Base-by-base conservation (phyloP, 2,329 filamentous ascomycete species). In the Ophiostoma tasmaniense region DNA sequence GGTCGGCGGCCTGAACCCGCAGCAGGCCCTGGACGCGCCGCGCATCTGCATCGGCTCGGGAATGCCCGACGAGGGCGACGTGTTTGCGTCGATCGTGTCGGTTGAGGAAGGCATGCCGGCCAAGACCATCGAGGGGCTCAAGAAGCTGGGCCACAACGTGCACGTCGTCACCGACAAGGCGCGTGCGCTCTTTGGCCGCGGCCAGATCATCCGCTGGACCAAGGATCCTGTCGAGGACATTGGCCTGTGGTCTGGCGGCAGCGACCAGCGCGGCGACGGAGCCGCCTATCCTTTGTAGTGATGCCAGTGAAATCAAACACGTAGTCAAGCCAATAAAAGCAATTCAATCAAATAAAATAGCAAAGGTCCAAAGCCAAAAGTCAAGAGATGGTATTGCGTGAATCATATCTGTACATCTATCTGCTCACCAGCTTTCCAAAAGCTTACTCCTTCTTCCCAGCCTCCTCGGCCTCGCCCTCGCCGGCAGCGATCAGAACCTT, bases 11-110 rank as follows among this genome's bases (percentile, higher is more conserved):
- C 83, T 92, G 67, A 90, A 89, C 72, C 93, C 93, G 0, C 95
- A 99, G 79, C 88, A 92, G 70, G 93, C 94, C 2, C 84, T 98
- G 0, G 95, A 99, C 76, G 90, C 94, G 3, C 94, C 95, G 20
- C 84, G 95, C n/a, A 85, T 98, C 73, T 97, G 93, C 74, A 91
- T 98, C 70, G 90, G 90, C 1, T 87, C 90, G 0, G 89, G 88
- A 0, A 89, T 89, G 82, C 86, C 89, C 0, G 84, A 88, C 65
- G 78, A 81, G 35, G 84, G 85, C 6, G 82, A 84, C 67, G 83
- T 83, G 30, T 78, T 84, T 17, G 87, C 89, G 72, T 83, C 83
- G 75, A 88, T 82, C 0, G 90, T 97, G 0, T 91, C 88, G 71
- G 81, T 96, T 0, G 94, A 98, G 77, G 91, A 96, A 67, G 92